phyloP scores from a whole-genome alignment of 164 flowering plant species.

The Berberis thunbergii region DNA sequence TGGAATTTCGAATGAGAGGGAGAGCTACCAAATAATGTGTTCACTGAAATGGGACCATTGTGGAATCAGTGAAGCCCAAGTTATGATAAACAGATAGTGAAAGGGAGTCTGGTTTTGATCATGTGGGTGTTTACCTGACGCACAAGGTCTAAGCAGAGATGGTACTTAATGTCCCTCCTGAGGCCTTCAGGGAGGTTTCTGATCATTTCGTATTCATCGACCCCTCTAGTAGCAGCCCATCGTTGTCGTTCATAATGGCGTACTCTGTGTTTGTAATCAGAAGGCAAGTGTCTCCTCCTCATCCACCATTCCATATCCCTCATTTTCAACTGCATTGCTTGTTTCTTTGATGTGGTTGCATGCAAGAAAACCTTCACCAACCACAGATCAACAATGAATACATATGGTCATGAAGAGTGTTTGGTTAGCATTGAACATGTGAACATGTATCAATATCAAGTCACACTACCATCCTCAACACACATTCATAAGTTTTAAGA shows the following conservation, averaged over 20 bases:
- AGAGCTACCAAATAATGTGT: too few species aligned
- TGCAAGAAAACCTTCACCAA: constrained; percentile 25
- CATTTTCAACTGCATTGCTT: constrained; percentile 89
- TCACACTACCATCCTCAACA: too few species aligned
- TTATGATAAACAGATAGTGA: too few species aligned
- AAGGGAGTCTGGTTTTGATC: background rate
- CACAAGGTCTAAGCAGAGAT: constrained; percentile 85
- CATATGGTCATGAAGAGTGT: background rate
- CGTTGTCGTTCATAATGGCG: constrained; percentile 80
- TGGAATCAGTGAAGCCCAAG: too few species aligned
- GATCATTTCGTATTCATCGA: constrained; percentile 79
- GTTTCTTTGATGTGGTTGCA: constrained; percentile 88
- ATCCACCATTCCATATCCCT: constrained; percentile 97
- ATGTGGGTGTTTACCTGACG: constrained; percentile 50
- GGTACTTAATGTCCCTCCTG: constrained; percentile 88
- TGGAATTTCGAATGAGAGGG: too few species aligned
- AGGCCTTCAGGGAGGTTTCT: constrained; percentile 87
- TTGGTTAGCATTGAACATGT: too few species aligned
- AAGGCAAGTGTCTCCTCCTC: constrained; percentile 66
- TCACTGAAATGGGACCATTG: too few species aligned
- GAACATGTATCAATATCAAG: too few species aligned
- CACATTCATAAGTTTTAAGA: too few species aligned
- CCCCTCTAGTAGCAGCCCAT: constrained; percentile 99
- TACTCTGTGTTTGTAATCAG: constrained; percentile 65
- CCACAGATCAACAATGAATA: background rate